Evolutionary conservation across 2,329 filamentous ascomycete species (phyloP), one percentile per base, ranked within the genome.

Genomic region (Aspergillus quadricinctus): DNA sequence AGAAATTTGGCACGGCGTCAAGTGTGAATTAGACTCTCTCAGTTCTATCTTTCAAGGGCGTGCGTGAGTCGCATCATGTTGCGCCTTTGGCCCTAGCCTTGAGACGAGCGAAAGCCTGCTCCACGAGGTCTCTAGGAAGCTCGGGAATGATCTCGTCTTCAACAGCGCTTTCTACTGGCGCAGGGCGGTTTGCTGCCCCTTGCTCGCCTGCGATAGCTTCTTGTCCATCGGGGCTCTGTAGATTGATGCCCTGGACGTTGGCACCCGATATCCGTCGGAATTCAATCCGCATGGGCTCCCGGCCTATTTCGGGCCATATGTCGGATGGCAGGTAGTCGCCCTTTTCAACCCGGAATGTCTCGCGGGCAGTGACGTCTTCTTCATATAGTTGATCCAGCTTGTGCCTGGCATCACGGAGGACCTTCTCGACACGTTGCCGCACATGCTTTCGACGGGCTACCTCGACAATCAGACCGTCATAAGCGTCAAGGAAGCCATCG

Each of bases 251-350:
- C 50, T 72, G 68, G 2, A 75, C 60, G 19, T 64, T 68, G 19
- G 69, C 72, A 1, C 73, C 74, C 2, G 70, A 66, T 52, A 75
- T 60, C 21, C 73, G 70, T 28, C 60, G 64, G 46, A 75, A 76
- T 51, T 71, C 67, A 28, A 75, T 78, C 57, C 73, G 78, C 62
- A 83, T 83, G 27, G 79, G 81, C n/a, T 77, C 81, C 60, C 82
- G 68, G 46, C 66, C 83, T 72, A 94, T 83, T 1, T 88, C 89
- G 0, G 86, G 87, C 91, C 92, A 97, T 23, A 97, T 84, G 70
- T 97, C 92, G 0, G 88, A 87, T 0, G 94, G 94, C 10, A 99
- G 75, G 69, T 86, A 96, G 61, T 95, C 90, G 7, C 92, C 92
- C 11, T 94, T 87, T 46, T 96, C 88, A 28, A 87, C 80, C 35